Percentiles rank a stretch among this genome's conserved stretches.
These are phyloP conservation scores for Podila minutissima DNA, from an alignment of 192 early-diverging fungal genomes.

Conservation along the genomic window DNA sequence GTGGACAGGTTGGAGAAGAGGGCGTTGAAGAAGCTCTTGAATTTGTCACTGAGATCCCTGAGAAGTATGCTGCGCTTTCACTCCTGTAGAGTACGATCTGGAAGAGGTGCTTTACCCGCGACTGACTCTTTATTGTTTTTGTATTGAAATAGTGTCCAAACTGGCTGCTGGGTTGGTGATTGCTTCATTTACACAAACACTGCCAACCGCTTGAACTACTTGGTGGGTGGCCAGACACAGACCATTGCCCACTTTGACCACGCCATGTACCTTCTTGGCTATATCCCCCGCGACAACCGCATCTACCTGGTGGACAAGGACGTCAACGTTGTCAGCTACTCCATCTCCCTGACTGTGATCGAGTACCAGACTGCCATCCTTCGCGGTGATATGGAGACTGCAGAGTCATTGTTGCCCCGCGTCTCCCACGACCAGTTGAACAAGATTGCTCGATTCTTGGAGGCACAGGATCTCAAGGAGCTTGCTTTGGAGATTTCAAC, in stretches of 20 bases:
- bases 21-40: constrained; percentile 97
- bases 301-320: constrained; percentile 96
- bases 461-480: constrained; percentile 91
- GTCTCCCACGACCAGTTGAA: constrained; percentile 90
- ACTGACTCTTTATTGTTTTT: constrained; percentile 7
- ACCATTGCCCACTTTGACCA: constrained; percentile 97
- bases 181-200: constrained; percentile 98
- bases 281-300: constrained; percentile 93
- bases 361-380: constrained; percentile 99
- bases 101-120: not conserved
- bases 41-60: constrained; percentile 91
- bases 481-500: constrained; percentile 94
- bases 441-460: constrained; percentile 94
- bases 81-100: not conserved
- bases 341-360: constrained; percentile 91
- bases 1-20: constrained; percentile 83
- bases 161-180: constrained; percentile 98
- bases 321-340: constrained; percentile 88
- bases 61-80: constrained; percentile 60
- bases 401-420: constrained; percentile 82
- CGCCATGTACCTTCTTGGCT: constrained; percentile 93
- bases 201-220: constrained; percentile 92
- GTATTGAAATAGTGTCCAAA: constrained; percentile 74
- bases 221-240: constrained; percentile 93
- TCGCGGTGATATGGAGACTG: constrained; percentile 90